These are phyloP conservation scores for Entomortierella lignicola DNA, from an alignment of 192 early-diverging fungal species.

Conservation along the genomic window DNA sequence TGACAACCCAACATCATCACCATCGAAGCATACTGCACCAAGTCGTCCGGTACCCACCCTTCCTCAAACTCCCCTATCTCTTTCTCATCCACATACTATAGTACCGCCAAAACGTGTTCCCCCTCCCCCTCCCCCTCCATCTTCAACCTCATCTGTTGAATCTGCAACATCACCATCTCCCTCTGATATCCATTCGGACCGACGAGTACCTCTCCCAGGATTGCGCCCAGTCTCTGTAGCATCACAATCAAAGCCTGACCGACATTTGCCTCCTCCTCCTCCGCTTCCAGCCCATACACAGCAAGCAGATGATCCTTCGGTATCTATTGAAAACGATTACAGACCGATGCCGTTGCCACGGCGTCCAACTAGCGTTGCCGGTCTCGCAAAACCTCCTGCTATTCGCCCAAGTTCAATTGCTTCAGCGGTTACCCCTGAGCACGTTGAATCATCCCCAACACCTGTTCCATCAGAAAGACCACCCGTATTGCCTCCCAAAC, in stretches of 20 bases:
- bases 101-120: conserved; percentile 18
- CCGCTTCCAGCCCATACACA: not conserved
- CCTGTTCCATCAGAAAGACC: not conserved
- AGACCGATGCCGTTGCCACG: not conserved
- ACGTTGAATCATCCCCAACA: not conserved
- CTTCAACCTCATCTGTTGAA: conserved; percentile 1
- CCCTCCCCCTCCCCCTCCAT: conserved; percentile 13
- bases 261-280: conserved; percentile 4
- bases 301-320: not conserved
- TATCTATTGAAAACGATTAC: too few relatives aligned
- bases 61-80: not conserved
- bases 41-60: conserved; percentile 14
- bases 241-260: conserved; percentile 2
- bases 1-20: not conserved
- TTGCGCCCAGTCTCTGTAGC: not conserved
- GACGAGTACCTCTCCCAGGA: not conserved
- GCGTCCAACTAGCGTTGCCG: conserved; percentile 3
- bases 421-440: not conserved
- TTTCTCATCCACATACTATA: not conserved
- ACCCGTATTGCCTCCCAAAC: conserved; percentile 1
- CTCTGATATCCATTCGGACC: not conserved
- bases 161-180: not conserved
- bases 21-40: not conserved
- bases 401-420: conserved; percentile 8
- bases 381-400: conserved; percentile 14